Evolutionary conservation across 306 rosid genomes (phyloP).

Genomic region (Vigna mungo): DNA sequence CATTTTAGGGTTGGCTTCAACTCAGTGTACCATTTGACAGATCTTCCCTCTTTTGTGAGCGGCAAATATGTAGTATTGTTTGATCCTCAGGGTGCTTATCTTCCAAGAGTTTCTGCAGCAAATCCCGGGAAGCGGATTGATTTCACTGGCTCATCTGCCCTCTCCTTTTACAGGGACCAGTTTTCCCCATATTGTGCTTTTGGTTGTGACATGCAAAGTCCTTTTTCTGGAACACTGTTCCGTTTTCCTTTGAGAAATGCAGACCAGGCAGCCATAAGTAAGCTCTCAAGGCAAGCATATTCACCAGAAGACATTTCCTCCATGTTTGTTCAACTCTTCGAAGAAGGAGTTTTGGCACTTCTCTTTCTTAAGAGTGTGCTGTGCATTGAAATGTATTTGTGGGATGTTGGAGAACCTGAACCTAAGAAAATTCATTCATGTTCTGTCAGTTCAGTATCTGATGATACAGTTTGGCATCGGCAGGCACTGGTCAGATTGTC

Average conservation of each 20-base stretch:
- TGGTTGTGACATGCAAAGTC: constrained; percentile 85
- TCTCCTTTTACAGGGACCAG: constrained; percentile 79
- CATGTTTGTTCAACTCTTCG: constrained; percentile 85
- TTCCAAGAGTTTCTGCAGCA: constrained; percentile 85
- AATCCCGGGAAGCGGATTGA: constrained; percentile 98
- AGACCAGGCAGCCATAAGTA: constrained; percentile 77
- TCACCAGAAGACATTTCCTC: constrained; percentile 78
- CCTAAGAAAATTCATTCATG: constrained; percentile 83
- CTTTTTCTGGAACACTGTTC: constrained; percentile 87
- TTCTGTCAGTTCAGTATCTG: constrained; percentile 68
- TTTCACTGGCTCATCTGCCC: constrained; percentile 75
- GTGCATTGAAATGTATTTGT: constrained; percentile 78
- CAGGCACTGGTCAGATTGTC: constrained; percentile 82
- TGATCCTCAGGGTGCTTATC: constrained; percentile 95
- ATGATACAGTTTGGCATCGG: constrained; percentile 76
- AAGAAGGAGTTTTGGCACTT: constrained; percentile 84
- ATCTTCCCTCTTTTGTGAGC: constrained; percentile 97
- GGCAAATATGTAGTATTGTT: constrained; percentile 88
- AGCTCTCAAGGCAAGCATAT: constrained; percentile 93
- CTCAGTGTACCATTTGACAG: constrained; percentile 97
- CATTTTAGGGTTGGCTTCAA: constrained; percentile 91
- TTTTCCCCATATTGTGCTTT: constrained; percentile 90
- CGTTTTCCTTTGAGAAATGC: constrained; percentile 93
- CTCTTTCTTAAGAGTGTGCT: constrained; percentile 87
- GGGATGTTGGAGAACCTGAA: constrained; percentile 71